A percentile compares a stretch with the other conserved stretches of the same genome.
Conservation (phyloP, 1,284 basidiomycete genomes). For the Erythrobasidium hasegawianum region DNA sequence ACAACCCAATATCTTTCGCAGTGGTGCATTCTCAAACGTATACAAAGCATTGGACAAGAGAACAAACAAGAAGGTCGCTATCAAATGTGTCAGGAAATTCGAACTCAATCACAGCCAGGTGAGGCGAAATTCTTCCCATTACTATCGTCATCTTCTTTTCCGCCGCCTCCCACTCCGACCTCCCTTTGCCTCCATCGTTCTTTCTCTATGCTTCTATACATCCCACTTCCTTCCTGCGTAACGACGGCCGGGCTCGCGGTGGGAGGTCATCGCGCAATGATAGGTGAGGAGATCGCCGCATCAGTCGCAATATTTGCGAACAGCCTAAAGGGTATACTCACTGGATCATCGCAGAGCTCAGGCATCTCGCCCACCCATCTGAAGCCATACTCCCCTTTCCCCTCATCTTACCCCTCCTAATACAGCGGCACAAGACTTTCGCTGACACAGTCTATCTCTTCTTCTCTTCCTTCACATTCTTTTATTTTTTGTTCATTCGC, state of each 20-base stretch:
- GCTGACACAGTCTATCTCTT: neutral
- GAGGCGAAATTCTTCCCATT: conserved; percentile 50
- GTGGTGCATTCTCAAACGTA: conserved; percentile 97
- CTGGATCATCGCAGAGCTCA: no score
- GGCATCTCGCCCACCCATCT: no score
- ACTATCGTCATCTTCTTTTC: neutral
- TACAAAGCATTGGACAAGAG: conserved; percentile 83
- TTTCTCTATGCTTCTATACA: conserved; percentile 36
- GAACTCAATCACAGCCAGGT: conserved; percentile 95
- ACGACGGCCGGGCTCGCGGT: no score
- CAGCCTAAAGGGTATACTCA: no score
- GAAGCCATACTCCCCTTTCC: neutral
- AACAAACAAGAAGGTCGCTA: conserved; percentile 78
- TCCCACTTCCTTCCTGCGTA: conserved; percentile 36
- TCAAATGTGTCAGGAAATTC: conserved; percentile 83
- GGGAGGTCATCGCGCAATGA: no score
- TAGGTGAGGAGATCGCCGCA: no score
- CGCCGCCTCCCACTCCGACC: conserved; percentile 39
- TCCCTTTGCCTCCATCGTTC: conserved; percentile 41
- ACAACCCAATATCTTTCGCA: conserved; percentile 47
- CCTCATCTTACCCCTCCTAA: neutral
- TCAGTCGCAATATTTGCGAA: no score
- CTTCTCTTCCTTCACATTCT: conserved; percentile 27
- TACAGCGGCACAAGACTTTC: no score
- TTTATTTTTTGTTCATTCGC: conserved; percentile 3